Evolutionary conservation across 78 protist species (phyloP), one percentile per base, ranked within the genome.

Genomic region (Blattamonas nauphoetae): DNA sequence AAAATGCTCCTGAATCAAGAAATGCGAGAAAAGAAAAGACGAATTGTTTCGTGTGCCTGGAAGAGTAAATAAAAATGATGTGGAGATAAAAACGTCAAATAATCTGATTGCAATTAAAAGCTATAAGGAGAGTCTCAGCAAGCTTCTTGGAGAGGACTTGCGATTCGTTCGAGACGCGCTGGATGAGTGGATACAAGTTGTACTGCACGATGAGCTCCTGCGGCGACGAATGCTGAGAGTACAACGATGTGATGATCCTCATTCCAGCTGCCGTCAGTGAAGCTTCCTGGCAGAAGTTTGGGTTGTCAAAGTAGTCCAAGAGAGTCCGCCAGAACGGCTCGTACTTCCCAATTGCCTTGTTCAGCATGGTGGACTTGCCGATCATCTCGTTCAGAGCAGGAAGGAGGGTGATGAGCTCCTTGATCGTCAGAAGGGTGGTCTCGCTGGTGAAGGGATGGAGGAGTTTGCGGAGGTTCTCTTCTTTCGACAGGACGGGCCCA

Each of bases 171-270:
- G 33, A 36, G 45, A 79, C 42, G 83, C 43, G 43, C 83, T 79
- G 6, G 45, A 79, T 79, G 83, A 79, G 43, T 5, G 6, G 43
- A 21, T 79, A 79, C 83, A 79, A 11, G 29, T 21, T 6, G 83
- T 79, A 79, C 83, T 6, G 41, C 83, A 11, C 4, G 83, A 79
- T 79, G 83, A 79, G 43, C 83, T 79, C 83, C 83, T 79, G 4
- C 42, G 83, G 83, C 83, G 83, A 79, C 4, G 83, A 79, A 79
- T 79, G 83, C 43, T 11, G 33, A n/a, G 4, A 5, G 41, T 6
- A 79, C 21, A 6, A 6, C 42, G 33, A 6, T 4, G 45, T 79
- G 83, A 79, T 11, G 41, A 79, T 79, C 29, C 6, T n/a, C 43
- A 79, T 36, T 4, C 42, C 83, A 11, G 71, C 11, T 11, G 11